Conservation (phyloP, 2,329 filamentous ascomycete species). For the Xylariales sp. region DNA sequence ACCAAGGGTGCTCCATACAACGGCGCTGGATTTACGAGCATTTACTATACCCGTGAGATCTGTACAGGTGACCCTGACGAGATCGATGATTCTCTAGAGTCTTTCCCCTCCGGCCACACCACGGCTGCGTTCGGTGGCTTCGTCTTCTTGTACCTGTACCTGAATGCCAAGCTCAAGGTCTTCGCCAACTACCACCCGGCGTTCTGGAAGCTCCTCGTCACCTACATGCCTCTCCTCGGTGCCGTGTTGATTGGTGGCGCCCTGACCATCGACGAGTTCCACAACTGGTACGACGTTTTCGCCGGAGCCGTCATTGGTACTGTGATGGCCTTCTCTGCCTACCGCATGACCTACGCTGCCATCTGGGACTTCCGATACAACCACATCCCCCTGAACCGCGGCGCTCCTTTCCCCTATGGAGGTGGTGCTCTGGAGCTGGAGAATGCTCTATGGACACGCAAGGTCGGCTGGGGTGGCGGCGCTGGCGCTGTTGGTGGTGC, state of each 20-base stretch:
- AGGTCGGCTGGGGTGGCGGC: conserved; percentile 54
- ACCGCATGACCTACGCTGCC: conserved; percentile 63
- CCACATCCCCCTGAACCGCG: conserved; percentile 60
- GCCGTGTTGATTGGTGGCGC: conserved; percentile 65
- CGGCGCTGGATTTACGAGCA: conserved; percentile 45
- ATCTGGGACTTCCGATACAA: conserved; percentile 65
- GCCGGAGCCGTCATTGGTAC: conserved; percentile 63
- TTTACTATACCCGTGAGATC: conserved; percentile 67
- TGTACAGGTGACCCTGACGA: conserved; percentile 62
- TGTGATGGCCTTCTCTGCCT: conserved; percentile 59
- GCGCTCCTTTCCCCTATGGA: conserved; percentile 48
- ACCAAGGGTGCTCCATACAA: conserved; percentile 39
- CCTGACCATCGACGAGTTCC: conserved; percentile 68
- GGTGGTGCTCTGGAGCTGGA: conserved; percentile 40
- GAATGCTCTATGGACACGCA: conserved; percentile 52
- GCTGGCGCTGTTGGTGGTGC: conserved; percentile 34
- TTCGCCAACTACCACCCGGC: conserved; percentile 68
- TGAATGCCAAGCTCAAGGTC: conserved; percentile 76
- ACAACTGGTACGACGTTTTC: conserved; percentile 73
- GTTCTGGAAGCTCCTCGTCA: conserved; percentile 67
- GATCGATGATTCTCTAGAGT: conserved; percentile 67
- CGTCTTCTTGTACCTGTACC: conserved; percentile 66
- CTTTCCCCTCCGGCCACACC: conserved; percentile 70
- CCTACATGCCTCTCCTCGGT: conserved; percentile 63
- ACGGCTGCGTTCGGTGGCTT: conserved; percentile 71